Base-by-base conservation (phyloP, 345 rosid genomes). In the Psidium friedrichsthalianum region DNA sequence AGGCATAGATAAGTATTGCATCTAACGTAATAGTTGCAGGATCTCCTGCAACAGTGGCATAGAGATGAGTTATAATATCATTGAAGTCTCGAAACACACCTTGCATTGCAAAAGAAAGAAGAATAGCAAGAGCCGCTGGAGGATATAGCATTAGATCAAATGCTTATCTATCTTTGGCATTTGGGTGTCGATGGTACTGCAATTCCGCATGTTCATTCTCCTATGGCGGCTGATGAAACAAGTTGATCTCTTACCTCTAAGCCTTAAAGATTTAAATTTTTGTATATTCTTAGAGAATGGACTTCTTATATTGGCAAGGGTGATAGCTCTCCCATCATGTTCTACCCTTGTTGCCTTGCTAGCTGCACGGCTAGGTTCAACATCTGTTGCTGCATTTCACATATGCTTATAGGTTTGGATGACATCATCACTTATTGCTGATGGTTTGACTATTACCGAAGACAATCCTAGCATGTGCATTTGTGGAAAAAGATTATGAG, bases 391-490 rank as follows among this genome's bases (percentile, higher is more conserved):
- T 42, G 96, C 98, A 6, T 95, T 97, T 82, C 97, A 97, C 87
- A 89, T 95, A 24, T 97, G 98, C 86, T 89, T 97, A 69, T 98
- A 97, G 85, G 97, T 97, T 83, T 97, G 98, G 99, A 81, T 97
- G 87, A 95, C 96, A 24, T 93, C 98, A 44, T 97, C 99, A 51
- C 97, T 95, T 82, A 97, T 97, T 11, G 94, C 97, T 5, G 99
- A 97, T 90, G 99, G 97, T 56, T 90, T 97, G 86, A 98, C 99
- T 6, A 94, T 97, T 82, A 98, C 98, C 20, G 98, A 94, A 82
- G 98, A 97, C 99, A 40, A 94, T 95, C 80, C 88, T 95, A 61
- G 99, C 98, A 40, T 74, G 93, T 90, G 92, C 97, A 29, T 95
- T 95, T 88, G 94, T 98, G 40, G 97, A 93, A 88, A 95, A 94